These are phyloP conservation scores for Fomitopsis betulina DNA, from an alignment of 1,284 basidiomycete genomes.

Conservation along the genomic window DNA sequence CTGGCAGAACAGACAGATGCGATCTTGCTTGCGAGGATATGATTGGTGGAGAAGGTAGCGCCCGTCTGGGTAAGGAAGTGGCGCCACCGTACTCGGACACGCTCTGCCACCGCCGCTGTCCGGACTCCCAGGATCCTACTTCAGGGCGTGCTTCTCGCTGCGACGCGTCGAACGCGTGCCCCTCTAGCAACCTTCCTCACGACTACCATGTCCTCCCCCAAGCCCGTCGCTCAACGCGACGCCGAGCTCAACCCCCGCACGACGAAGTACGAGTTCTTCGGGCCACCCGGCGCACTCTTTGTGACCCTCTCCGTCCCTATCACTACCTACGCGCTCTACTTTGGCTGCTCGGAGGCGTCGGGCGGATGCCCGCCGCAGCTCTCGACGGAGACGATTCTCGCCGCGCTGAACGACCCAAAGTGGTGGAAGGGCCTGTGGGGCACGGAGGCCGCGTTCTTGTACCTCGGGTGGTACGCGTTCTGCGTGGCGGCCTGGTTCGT, in stretches of 20 bases:
- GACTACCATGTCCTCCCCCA: constrained; percentile 18
- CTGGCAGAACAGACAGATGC: background rate
- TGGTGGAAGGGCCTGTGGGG: constrained; percentile 83
- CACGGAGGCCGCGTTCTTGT: constrained; percentile 69
- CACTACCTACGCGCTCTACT: constrained; percentile 78
- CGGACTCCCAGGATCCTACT: background rate
- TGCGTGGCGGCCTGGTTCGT: constrained; percentile 80
- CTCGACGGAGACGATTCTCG: constrained; percentile 38
- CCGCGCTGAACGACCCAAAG: constrained; percentile 41
- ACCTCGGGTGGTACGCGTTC: constrained; percentile 90
- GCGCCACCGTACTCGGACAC: background rate
- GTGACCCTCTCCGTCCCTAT: constrained; percentile 74
- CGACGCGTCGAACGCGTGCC: constrained; percentile 4
- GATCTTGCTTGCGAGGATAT: background rate
- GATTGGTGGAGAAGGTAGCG: background rate
- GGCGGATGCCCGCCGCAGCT: constrained; percentile 71
- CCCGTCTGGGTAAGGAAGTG: background rate
- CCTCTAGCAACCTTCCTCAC: background rate
- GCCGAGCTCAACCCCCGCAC: constrained; percentile 59
- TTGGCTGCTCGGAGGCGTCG: constrained; percentile 76
- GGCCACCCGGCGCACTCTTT: constrained; percentile 75
- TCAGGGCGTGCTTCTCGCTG: background rate
- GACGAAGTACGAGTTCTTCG: constrained; percentile 79
- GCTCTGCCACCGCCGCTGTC: no score
- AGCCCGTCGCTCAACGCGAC: constrained; percentile 1